Percentiles rank a stretch among this genome's conserved stretches.
Evolutionary conservation across 768 basidiomycete genomes (phyloP).

Genomic region (Boletus subcaerulescens): DNA sequence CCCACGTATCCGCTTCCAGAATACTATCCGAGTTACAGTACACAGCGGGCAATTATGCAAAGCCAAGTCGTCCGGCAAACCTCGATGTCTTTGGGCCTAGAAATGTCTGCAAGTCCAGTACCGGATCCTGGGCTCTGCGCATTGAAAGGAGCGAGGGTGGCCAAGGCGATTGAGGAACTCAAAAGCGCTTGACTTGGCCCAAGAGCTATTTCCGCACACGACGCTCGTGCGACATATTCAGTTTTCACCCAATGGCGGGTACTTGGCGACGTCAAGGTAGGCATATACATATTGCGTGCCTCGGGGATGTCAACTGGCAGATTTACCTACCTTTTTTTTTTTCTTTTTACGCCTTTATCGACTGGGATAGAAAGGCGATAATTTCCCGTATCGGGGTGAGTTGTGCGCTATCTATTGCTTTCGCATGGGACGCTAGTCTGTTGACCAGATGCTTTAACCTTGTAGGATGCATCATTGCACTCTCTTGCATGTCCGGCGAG

Average conservation of each 20-base stretch:
- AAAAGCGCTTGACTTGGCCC: conserved; percentile 35
- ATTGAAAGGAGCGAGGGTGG: conserved; percentile 38
- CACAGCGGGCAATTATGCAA: conserved; percentile 23
- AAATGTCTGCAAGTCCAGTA: conserved; percentile 13
- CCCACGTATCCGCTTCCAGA: conserved; percentile 34
- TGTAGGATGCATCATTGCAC: conserved; percentile 44
- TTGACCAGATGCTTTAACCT: not conserved
- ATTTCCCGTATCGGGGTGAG: conserved; percentile 46
- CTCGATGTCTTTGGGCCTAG: not conserved
- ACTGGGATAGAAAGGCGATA: conserved; percentile 50
- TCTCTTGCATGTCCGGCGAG: conserved; percentile 46
- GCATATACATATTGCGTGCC: not conserved
- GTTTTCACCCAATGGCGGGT: conserved; percentile 55
- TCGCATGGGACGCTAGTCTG: not conserved
- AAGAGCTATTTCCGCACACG: conserved; percentile 40
- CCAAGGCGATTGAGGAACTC: conserved; percentile 39
- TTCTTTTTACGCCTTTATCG: conserved; percentile 19
- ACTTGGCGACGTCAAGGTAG: conserved; percentile 51
- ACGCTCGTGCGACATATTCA: conserved; percentile 54
- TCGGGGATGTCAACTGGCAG: not conserved
- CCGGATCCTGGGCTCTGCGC: conserved; percentile 21
- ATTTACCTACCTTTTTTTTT: not conserved
- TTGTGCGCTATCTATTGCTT: not conserved
- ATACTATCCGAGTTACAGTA: conserved; percentile 40
- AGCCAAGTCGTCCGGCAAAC: conserved; percentile 22